Conservation (phyloP, 345 rosid genomes). For the Rhizophora mangle region DNA sequence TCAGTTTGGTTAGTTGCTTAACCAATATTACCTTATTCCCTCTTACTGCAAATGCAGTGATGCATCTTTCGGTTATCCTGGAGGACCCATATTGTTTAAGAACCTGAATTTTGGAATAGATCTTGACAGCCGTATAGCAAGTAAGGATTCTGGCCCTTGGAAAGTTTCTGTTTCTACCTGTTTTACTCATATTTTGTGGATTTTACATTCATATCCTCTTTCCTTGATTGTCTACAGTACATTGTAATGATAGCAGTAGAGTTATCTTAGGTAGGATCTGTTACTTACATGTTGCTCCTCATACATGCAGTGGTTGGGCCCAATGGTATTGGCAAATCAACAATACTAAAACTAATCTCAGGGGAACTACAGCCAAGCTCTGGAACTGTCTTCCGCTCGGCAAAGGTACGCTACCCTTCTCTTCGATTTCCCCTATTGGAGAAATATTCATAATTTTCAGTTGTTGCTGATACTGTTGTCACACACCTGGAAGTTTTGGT, state of each 20-base stretch:
- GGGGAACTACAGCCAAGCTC: conserved; percentile 97
- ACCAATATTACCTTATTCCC: neutral
- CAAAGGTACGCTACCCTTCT: conserved; percentile 58
- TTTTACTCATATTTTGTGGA: neutral
- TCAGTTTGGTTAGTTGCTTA: neutral
- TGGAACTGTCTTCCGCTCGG: conserved; percentile 96
- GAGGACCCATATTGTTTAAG: conserved; percentile 80
- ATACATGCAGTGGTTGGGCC: conserved; percentile 88
- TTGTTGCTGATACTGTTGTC: neutral
- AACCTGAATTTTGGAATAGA: conserved; percentile 97
- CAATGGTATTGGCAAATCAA: conserved; percentile 98
- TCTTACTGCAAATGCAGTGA: conserved; percentile 47
- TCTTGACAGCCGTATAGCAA: conserved; percentile 95
- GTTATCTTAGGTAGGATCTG: neutral
- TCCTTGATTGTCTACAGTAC: no score
- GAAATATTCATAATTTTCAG: conserved; percentile 1
- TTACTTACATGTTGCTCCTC: neutral
- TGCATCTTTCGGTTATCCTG: conserved; percentile 98
- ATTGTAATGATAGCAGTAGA: no score
- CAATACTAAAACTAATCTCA: conserved; percentile 90
- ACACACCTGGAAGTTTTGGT: neutral
- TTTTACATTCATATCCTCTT: neutral
- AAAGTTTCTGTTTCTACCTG: neutral
- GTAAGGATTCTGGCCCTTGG: conserved; percentile 46
- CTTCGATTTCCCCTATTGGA: conserved; percentile 1